Evolutionary conservation across 1,284 basidiomycete species (phyloP), one percentile per base, ranked within the genome.

Genomic region (Caloboletus firmus): DNA sequence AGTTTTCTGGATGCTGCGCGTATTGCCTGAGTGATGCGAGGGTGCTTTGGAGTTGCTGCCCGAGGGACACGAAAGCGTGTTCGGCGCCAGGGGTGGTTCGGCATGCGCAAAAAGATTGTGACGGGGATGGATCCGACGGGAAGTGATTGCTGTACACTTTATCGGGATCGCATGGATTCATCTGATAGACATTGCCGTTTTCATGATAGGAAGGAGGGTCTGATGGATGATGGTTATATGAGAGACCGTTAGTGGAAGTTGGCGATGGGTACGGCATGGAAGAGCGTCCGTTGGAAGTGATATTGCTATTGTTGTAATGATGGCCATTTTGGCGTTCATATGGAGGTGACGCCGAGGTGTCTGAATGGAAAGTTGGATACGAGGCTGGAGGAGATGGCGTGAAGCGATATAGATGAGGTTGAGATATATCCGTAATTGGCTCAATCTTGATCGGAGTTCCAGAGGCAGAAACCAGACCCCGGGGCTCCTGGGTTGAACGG

Each of bases 371-470:
- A 55, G 68, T 53, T 2, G 65, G 65, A 70, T 70, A 67, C 76
- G 75, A 70, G 71, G 79, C 58, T 72, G 79, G 69, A 72, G 74
- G 59, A 62, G 83, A 81, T 12, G 81, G 76, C 22, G 83, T 82
- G 69, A 85, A 83, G 55, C 83, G 82, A 68, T 85, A 85, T 37
- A 85, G 74, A 60, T 78, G 75, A 26, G 77, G 62, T 44, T 66
- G 69, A 37, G 77, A 74, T 55, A 74, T 70, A 31, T 81, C 82
- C 46, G 74, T 52, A 36, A 72, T 63, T 9, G 79, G 75, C 56
- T 84, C 82, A 53, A 82, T 80, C 70, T 84, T 84, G 69, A 84
- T 82, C 45, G 81, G 80, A 55, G 79, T 77, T 55, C 83, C 75
- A 40, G 80, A 68, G 24, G 75, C 71, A 49, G 77, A 74, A 45